Percentiles rank a stretch among this genome's conserved stretches.
Evolutionary conservation across 106 monocot species (phyloP).

Genomic region (Cymbidium sinense): DNA sequence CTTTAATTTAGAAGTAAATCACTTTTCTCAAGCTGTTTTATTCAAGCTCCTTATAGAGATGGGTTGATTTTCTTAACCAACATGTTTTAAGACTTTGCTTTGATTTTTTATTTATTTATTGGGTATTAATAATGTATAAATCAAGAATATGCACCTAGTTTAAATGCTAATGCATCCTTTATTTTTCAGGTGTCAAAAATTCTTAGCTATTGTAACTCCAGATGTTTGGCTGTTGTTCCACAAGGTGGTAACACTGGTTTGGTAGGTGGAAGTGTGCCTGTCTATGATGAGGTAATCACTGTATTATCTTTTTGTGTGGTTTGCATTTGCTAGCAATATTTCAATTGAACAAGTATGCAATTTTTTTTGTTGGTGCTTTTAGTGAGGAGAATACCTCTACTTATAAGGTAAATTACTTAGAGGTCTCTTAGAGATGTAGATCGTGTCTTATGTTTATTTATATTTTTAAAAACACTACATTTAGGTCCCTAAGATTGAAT

Average conservation of each 20-base stretch:
- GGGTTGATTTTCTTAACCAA: not conserved
- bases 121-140: not conserved
- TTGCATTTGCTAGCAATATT: not conserved
- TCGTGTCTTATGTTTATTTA: not conserved
- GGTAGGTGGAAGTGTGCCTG: slow-evolving; percentile 98
- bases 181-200: slow-evolving; percentile 74
- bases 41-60: too few relatives aligned
- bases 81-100: not conserved
- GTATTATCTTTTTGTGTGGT: not conserved
- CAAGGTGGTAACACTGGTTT: slow-evolving; percentile 99
- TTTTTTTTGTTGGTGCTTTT: not conserved
- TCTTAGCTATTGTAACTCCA: slow-evolving; percentile 83
- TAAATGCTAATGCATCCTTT: slow-evolving; percentile 4
- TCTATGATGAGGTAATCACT: slow-evolving; percentile 79
- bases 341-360: not conserved
- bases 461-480: not conserved
- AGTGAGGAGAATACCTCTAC: not conserved
- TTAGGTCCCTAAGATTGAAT: not conserved
- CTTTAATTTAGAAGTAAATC: too few relatives aligned
- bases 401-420: too few relatives aligned
- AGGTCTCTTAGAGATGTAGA: too few relatives aligned
- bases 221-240: slow-evolving; percentile 81
- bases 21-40: too few relatives aligned
- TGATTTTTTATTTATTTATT: not conserved
- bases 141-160: not conserved